phyloP scores from a whole-genome alignment of 805 yeast genomes.

The Phaffomyces opuntiae region DNA sequence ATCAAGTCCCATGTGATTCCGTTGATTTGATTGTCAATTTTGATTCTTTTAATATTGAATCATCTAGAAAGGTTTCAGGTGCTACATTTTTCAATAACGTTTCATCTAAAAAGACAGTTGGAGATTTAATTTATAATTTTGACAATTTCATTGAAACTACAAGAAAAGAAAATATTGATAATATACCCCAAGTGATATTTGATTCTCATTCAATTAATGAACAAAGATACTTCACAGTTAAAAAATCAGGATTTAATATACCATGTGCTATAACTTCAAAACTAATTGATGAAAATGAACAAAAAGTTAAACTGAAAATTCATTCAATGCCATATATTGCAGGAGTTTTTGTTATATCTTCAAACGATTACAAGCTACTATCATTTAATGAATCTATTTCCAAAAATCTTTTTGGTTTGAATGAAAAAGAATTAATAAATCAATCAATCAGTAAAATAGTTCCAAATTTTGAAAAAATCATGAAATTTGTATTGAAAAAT shows the following conservation, averaged over 20 bases:
- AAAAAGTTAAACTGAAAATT: conserved; percentile 49
- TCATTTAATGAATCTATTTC: conserved; percentile 76
- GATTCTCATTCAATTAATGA: conserved; percentile 42
- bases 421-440: conserved; percentile 36
- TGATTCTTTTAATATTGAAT: conserved; percentile 10
- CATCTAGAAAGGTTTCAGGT: conserved; percentile 21
- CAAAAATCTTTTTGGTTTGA: conserved; percentile 69
- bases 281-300: conserved; percentile 42
- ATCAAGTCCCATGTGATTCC: conserved; percentile 73
- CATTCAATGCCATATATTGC: conserved; percentile 83
- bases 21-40: conserved; percentile 44
- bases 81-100: conserved; percentile 13
- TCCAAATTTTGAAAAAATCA: conserved; percentile 49
- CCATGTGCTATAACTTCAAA: conserved; percentile 73
- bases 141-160: conserved; percentile 8
- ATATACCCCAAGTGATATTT: conserved; percentile 21
- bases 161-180: conserved; percentile 6
- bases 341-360: conserved; percentile 67
- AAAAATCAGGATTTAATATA: conserved; percentile 37
- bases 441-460: conserved; percentile 49
- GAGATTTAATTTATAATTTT: conserved; percentile 26
- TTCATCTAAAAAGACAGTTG: conserved; percentile 7
- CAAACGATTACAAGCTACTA: conserved; percentile 37
- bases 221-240: conserved; percentile 58
- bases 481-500: conserved; percentile 25